Percentiles rank a stretch among this genome's conserved stretches.
phyloP scores from a whole-genome alignment of 768 basidiomycete genomes.

The Leccinum rimulosum region DNA sequence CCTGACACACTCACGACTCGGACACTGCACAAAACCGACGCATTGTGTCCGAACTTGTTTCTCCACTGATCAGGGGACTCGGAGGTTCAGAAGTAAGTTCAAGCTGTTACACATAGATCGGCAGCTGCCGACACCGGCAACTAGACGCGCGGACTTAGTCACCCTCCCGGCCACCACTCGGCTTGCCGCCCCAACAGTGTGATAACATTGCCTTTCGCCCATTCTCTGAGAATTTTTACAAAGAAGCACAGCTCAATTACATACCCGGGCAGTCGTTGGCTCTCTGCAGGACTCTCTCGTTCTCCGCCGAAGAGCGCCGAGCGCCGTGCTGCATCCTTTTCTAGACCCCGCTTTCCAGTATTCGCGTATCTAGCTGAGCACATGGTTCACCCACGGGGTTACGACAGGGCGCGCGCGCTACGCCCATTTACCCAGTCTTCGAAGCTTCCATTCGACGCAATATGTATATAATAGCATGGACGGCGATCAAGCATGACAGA shows the following conservation, averaged over 20 bases:
- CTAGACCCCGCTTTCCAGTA: not conserved
- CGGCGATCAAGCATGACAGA: not conserved
- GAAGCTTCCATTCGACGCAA: not conserved
- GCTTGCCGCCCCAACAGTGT: not conserved
- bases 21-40: not conserved
- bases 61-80: not conserved
- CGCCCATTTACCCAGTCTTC: not conserved
- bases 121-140: not conserved
- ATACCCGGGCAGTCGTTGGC: not conserved
- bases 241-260: not conserved
- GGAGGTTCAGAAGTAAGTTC: not conserved
- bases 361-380: not conserved
- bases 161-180: not conserved
- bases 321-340: not conserved
- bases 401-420: not conserved
- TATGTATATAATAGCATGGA: not conserved
- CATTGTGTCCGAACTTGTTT: not conserved
- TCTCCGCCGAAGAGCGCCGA: not conserved
- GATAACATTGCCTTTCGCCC: not conserved
- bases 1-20: not conserved
- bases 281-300: not conserved
- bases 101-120: not conserved
- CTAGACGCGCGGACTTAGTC: not conserved
- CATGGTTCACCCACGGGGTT: not conserved
- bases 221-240: too few relatives aligned